Evolutionary conservation across 2,329 filamentous ascomycete genomes (phyloP).

Genomic region (Parastagonospora avenae): DNA sequence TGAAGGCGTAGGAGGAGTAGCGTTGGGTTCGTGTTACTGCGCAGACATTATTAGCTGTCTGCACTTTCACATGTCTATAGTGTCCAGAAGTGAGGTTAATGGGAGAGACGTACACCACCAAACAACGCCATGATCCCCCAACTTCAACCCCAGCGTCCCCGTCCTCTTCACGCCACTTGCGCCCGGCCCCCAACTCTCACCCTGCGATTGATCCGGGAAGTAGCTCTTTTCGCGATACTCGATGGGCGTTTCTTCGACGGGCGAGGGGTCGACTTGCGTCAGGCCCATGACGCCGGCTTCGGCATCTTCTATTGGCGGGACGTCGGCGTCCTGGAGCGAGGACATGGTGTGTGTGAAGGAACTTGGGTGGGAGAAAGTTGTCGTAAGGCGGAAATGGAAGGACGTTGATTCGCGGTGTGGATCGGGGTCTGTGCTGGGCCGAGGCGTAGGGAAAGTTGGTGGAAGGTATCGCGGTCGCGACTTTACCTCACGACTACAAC

Average conservation of each 20-base stretch:
- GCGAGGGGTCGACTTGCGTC: constrained; percentile 79
- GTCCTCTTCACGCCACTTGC: constrained; percentile 14
- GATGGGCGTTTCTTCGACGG: constrained; percentile 66
- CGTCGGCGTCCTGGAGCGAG: constrained; percentile 10
- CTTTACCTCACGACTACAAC: not conserved
- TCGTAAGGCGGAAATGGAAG: constrained; percentile 18
- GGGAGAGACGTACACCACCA: constrained; percentile 75
- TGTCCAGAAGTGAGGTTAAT: too few species aligned
- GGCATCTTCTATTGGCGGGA: constrained; percentile 31
- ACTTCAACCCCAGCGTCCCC: constrained; percentile 52
- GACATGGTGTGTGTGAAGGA: constrained; percentile 11
- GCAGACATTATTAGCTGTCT: constrained; percentile 1
- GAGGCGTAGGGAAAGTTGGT: constrained; percentile 9
- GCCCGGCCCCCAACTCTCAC: constrained; percentile 14
- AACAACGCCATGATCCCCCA: constrained; percentile 73
- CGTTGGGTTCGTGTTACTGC: constrained; percentile 77
- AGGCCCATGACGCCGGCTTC: constrained; percentile 67
- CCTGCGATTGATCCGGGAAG: constrained; percentile 38
- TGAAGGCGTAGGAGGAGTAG: constrained; percentile 76
- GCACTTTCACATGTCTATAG: too few species aligned
- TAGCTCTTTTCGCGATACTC: constrained; percentile 58
- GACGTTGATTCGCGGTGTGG: constrained; percentile 39
- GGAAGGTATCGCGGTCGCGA: constrained; percentile 3
- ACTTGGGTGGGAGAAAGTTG: not conserved
- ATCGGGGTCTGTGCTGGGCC: constrained; percentile 19